Percentiles rank a stretch among this genome's conserved stretches.
These are phyloP conservation scores for Cajanus cajan DNA, from an alignment of 306 rosid species.

Conservation along the genomic window DNA sequence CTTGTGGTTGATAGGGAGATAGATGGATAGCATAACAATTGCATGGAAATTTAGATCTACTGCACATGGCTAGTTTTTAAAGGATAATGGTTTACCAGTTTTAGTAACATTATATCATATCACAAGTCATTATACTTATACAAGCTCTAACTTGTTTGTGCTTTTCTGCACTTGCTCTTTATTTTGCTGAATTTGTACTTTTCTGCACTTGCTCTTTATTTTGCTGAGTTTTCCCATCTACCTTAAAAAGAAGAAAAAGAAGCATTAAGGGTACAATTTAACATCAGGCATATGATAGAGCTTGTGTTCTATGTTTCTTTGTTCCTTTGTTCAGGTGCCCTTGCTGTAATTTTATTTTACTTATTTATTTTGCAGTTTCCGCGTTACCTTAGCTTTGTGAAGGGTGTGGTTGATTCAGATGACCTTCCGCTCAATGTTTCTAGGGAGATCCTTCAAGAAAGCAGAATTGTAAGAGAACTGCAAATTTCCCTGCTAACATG, in stretches of 20 bases:
- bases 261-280: neutral
- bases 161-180: neutral
- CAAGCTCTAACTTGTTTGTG: neutral
- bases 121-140: neutral
- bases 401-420: constrained; percentile 93
- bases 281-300: neutral
- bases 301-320: neutral
- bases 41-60: neutral
- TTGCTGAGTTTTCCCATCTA: neutral
- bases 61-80: neutral
- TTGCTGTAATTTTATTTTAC: neutral
- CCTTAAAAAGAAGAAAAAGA: neutral
- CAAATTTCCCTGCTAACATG: neutral
- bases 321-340: neutral
- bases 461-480: constrained; percentile 78
- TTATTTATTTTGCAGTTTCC: constrained; percentile 71
- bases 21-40: neutral
- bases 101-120: neutral
- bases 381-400: constrained; percentile 93
- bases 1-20: neutral
- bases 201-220: neutral
- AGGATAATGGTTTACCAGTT: neutral
- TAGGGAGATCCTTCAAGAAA: constrained; percentile 98
- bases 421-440: constrained; percentile 98
- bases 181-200: neutral